Evolutionary conservation across 164 flowering plant genomes (phyloP), one percentile per base, ranked within the genome.

Genomic region (Pachysandra terminalis): DNA sequence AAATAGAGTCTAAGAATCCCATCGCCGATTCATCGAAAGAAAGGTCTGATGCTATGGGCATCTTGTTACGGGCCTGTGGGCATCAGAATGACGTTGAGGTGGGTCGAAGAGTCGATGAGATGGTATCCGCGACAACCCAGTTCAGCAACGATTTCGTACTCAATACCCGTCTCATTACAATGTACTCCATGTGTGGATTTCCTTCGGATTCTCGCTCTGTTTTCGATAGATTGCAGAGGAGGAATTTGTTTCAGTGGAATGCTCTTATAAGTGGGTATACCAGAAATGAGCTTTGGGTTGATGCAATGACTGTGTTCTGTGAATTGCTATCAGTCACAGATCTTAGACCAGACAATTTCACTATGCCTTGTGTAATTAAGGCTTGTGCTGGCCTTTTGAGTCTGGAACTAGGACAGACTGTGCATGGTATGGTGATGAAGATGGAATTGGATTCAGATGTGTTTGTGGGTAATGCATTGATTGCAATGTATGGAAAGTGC

Each of bases 201-300:
- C 83, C 89, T 19, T 49, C 22, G 52, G 90, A 89, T 57, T 78
- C 87, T 54, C 80, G 77, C 1, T 22, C 40, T 0, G 79, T 81
- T 52, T 87, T 87, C 59, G 82, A 90, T 78, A 26, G 54, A 12
- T 78, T 82, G 2, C 19, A 45, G 53, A 70, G 52, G 64, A 89
- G 73, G 83, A 81, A 86, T 65, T 68, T 90, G 81, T 81, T 81
- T 59, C 85, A 66, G 37, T 90, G 92, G 92, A 90, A 90, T 73
- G 84, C 89, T 2, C 68, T 87, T 54, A 63, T 87, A 27, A 87
- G 92, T 63, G 86, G 81, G 58, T 85, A 77, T 56, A 66, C 81
- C 0, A 78, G 78, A 63, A 90, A 90, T 67, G 81, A 78, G 69
- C 75, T 79, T 64, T 86, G 80, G 77, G 73, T 15, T 48, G 88